Evolutionary conservation across 2,329 filamentous ascomycete genomes (phyloP).

Genomic region (Periconia macrospinosa): DNA sequence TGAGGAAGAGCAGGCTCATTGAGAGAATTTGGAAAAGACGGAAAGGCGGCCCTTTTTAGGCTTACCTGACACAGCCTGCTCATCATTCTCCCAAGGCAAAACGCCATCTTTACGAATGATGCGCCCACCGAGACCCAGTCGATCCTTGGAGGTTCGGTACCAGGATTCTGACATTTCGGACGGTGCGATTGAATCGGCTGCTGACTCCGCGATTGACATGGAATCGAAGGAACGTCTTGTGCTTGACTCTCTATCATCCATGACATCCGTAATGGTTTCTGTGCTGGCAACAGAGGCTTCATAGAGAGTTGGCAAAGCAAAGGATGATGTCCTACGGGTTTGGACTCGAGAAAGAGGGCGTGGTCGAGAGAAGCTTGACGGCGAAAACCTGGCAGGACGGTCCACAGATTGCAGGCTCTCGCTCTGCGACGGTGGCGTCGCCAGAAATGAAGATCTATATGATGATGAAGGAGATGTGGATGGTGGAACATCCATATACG

Average conservation of each 20-base stretch:
- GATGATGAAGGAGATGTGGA: background rate
- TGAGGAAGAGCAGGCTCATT: background rate
- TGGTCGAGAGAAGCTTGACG: constrained; percentile 10
- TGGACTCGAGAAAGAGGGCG: constrained; percentile 10
- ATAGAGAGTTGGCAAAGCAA: constrained; percentile 33
- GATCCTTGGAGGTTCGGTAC: constrained; percentile 30
- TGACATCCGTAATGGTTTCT: constrained; percentile 17
- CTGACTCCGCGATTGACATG: constrained; percentile 27
- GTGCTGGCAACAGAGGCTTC: constrained; percentile 32
- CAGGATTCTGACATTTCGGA: constrained; percentile 41
- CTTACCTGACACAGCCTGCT: constrained; percentile 23
- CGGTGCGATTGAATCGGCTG: constrained; percentile 32
- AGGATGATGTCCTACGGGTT: constrained; percentile 16
- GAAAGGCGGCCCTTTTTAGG: constrained; percentile 33
- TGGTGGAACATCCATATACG: background rate
- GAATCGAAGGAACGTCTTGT: constrained; percentile 15
- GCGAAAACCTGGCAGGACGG: background rate
- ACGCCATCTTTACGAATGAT: constrained; percentile 35
- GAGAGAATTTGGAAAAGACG: constrained; percentile 9
- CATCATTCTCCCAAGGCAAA: constrained; percentile 34
- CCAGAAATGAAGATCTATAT: background rate
- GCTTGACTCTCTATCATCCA: constrained; percentile 13
- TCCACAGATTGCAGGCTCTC: background rate
- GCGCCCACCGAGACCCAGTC: constrained; percentile 37
- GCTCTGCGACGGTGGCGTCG: background rate